Base-by-base conservation (phyloP, 2,329 filamentous ascomycete genomes). In the Fusarium sp. region DNA sequence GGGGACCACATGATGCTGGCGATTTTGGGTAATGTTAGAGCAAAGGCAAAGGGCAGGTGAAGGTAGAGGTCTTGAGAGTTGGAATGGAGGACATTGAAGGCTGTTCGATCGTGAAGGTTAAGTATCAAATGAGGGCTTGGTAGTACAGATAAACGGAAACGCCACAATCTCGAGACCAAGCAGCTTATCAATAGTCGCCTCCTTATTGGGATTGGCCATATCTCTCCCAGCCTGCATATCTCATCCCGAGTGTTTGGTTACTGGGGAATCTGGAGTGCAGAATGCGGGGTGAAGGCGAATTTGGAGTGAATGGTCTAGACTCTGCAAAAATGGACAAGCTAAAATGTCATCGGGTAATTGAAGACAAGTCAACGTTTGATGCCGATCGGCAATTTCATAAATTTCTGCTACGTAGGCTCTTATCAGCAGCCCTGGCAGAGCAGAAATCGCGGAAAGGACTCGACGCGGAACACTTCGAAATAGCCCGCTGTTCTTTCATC, bases 41-140 rank as follows among this genome's bases (percentile, higher is more conserved):
- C 2, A 32, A 1, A 10, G 0, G n/a, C 1, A 44, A 10, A 16
- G 18, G 0, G 0, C 0, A 5, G 3, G n/a, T 19, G 8, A 35
- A n/a, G 2, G 18, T 1, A 21, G 23, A 28, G 12, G 4, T 16
- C 6, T 6, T 1, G 6, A 7, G 38, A 25, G 21, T 30, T 2
- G 9, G 7, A 28, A 6, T 18, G 12, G n/a, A 35, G 18, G 28
- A 33, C 16, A 46, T 33, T 16, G 18, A 35, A 25, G n/a, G 8
- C 30, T 15, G 38, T 57, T 16, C 9, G 6, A 13, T 16, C n/a
- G 7, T 28, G 30, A 23, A 44, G 38, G 5, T 57, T 57, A 57
- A 46, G n/a, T 57, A 57, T 46, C 11, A 57, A 57, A 10, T 19
- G 25, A 28, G 13, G 25, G 4, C 11, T 40, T 8, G 21, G 11